Evolutionary conservation across 306 rosid genomes (phyloP).

Genomic region (Nissolia schottii): DNA sequence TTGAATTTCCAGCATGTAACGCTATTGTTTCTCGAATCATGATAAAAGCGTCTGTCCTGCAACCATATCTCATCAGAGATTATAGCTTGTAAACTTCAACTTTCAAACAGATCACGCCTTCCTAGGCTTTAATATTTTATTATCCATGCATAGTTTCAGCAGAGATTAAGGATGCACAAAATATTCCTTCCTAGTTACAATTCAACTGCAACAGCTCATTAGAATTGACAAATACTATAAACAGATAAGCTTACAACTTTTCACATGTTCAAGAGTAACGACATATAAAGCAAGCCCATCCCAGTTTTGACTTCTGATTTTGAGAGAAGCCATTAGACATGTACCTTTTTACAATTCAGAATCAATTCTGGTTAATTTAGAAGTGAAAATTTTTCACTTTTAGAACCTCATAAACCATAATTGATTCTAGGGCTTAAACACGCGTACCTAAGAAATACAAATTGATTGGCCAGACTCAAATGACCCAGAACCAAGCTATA

Average conservation of each 20-base stretch:
- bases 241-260: background rate
- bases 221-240: background rate
- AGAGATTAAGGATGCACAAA: background rate
- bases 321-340: background rate
- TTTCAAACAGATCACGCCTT: background rate
- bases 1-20: no score
- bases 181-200: background rate
- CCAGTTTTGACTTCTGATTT: constrained; percentile 5
- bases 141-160: background rate
- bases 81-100: background rate
- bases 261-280: background rate
- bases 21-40: no score
- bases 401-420: no score
- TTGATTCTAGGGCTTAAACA: no score
- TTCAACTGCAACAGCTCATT: background rate
- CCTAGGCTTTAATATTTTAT: background rate
- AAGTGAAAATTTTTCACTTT: no score
- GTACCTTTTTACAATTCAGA: no score
- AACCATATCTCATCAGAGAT: no score
- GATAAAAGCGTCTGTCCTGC: no score
- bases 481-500: constrained; percentile 85
- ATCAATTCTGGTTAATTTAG: no score
- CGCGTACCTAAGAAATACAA: background rate
- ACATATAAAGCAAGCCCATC: background rate
- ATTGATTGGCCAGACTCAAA: constrained; percentile 53